phyloP scores from a whole-genome alignment of 352 stramenopile genomes.

The Plasmopara viticola region DNA sequence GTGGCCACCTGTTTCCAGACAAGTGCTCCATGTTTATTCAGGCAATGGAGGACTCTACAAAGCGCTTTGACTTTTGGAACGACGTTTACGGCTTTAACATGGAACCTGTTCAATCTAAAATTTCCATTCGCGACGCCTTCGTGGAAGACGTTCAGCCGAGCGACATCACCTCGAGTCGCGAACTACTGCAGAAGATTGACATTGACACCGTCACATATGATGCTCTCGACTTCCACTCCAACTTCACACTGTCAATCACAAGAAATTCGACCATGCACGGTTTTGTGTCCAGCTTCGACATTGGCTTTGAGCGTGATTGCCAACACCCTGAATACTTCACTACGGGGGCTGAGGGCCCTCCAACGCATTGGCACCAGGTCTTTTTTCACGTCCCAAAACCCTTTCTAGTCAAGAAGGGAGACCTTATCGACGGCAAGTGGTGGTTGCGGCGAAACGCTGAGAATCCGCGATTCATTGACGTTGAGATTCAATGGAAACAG shows the following conservation, averaged over 20 bases:
- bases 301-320: conserved; percentile 90
- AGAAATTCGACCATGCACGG: conserved; percentile 91
- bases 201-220: conserved; percentile 88
- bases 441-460: conserved; percentile 83
- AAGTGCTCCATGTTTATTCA: conserved; percentile 95
- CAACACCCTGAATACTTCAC: conserved; percentile 94
- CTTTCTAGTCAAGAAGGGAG: conserved; percentile 64
- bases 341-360: conserved; percentile 83
- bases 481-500: conserved; percentile 79
- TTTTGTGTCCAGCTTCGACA: conserved; percentile 97
- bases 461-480: conserved; percentile 92
- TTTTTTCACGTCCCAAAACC: conserved; percentile 93
- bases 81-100: conserved; percentile 99
- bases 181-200: conserved; percentile 85
- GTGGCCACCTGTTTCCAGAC: conserved; percentile 95
- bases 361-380: conserved; percentile 99
- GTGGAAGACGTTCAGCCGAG: conserved; percentile 91
- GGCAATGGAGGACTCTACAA: conserved; percentile 57
- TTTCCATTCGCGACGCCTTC: conserved; percentile 93
- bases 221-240: conserved; percentile 90
- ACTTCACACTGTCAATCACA: conserved; percentile 84
- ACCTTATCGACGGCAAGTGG: conserved; percentile 84
- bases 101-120: conserved; percentile 91
- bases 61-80: conserved; percentile 91
- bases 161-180: conserved; percentile 83